Conservation (phyloP, 2,329 filamentous ascomycete genomes). For the Ascosphaera aggregata region DNA sequence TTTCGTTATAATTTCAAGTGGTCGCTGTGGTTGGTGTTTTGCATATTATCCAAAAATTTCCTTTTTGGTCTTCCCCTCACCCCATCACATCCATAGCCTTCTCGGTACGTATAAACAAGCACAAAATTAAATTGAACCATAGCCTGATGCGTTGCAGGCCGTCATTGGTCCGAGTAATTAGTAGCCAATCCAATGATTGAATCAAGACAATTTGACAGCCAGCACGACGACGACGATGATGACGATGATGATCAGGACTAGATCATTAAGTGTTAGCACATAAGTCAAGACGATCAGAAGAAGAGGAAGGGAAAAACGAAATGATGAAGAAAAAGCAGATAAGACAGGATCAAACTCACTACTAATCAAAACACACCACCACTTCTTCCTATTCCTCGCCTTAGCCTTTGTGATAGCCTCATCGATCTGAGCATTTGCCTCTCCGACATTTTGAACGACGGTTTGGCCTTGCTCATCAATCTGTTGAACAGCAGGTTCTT, state of each 20-base stretch:
- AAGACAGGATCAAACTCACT: conserved; percentile 19
- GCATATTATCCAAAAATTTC: too few species aligned
- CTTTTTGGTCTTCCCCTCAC: too few species aligned
- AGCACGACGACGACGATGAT: conserved; percentile 26
- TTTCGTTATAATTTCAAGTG: too few species aligned
- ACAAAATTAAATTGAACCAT: too few species aligned
- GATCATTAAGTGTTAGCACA: conserved; percentile 16
- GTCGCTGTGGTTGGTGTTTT: too few species aligned
- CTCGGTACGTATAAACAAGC: too few species aligned
- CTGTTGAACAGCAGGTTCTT: conserved; percentile 54
- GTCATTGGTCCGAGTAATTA: too few species aligned
- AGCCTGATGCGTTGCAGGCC: too few species aligned
- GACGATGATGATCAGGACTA: conserved; percentile 29
- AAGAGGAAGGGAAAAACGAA: too few species aligned
- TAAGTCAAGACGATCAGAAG: neutral
- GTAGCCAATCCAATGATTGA: too few species aligned
- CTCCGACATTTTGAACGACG: conserved; percentile 59
- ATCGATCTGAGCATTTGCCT: conserved; percentile 64
- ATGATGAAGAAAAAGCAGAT: too few species aligned
- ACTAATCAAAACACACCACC: conserved; percentile 68
- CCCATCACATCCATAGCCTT: too few species aligned
- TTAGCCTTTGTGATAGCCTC: conserved; percentile 64
- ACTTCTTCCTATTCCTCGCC: conserved; percentile 78
- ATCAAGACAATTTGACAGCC: conserved; percentile 21
- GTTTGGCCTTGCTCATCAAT: conserved; percentile 79